Evolutionary conservation across 805 yeast genomes (phyloP).

Genomic region (Spathaspora sp.): DNA sequence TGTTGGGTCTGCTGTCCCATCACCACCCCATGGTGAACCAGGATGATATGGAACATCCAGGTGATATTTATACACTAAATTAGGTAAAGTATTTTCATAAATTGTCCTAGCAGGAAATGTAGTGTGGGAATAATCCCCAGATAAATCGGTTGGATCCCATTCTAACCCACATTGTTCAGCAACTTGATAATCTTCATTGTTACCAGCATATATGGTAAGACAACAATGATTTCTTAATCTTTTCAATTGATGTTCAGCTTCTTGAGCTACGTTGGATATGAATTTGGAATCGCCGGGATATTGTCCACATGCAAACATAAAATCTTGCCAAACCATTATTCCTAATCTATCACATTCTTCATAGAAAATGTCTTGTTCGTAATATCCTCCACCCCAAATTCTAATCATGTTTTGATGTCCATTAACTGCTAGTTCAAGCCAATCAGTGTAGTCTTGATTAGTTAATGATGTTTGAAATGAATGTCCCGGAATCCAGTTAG

Average conservation of each 20-base stretch:
- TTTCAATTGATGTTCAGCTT: conserved; percentile 34
- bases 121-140: conserved; percentile 27
- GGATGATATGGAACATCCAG: conserved; percentile 36
- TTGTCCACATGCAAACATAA: conserved; percentile 56
- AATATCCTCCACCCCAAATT: conserved; percentile 50
- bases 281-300: conserved; percentile 44
- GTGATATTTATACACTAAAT: conserved; percentile 18
- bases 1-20: conserved; percentile 29
- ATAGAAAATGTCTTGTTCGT: conserved; percentile 41
- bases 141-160: conserved; percentile 21
- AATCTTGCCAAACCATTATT: conserved; percentile 52
- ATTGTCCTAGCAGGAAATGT: conserved; percentile 41
- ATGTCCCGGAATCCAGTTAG: conserved; percentile 51
- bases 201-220: conserved; percentile 40
- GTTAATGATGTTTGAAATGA: conserved; percentile 31
- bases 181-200: conserved; percentile 46
- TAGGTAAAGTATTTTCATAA: conserved; percentile 39
- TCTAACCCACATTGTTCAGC: conserved; percentile 33
- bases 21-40: conserved; percentile 51
- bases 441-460: conserved; percentile 30
- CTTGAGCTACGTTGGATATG: conserved; percentile 29
- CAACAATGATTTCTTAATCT: conserved; percentile 40
- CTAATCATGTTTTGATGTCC: conserved; percentile 45
- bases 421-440: conserved; percentile 30
- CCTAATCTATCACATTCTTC: conserved; percentile 42